Evolutionary conservation across 164 flowering plant species (phyloP).

Genomic region (Euptelea pleiosperma): DNA sequence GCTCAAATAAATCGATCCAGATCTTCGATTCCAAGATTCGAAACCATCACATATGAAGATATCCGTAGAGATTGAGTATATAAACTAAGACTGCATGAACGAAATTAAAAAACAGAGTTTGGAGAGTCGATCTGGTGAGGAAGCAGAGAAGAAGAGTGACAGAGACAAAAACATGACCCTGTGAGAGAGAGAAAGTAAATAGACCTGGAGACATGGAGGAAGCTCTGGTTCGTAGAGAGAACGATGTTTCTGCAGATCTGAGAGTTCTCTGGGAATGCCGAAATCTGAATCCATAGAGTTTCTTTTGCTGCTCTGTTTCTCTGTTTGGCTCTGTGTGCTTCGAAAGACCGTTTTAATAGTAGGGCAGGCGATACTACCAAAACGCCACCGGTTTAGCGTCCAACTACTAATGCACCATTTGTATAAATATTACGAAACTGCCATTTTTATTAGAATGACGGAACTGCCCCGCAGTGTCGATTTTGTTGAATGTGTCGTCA

Average conservation of each 20-base stretch:
- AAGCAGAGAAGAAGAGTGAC: not conserved
- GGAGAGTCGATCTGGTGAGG: no score
- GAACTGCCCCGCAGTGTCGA: no score
- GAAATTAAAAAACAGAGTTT: not conserved
- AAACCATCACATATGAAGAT: no score
- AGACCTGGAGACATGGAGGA: conserved; percentile 98
- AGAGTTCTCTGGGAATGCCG: conserved; percentile 86
- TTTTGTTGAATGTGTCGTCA: no score
- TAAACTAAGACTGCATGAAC: not conserved
- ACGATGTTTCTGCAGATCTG: conserved; percentile 81
- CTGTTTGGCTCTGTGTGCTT: not conserved
- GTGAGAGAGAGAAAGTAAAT: conserved; percentile 13
- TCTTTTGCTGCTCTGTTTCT: not conserved
- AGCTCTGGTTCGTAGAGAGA: conserved; percentile 69
- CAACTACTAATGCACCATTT: not conserved
- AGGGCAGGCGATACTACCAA: conserved; percentile 14
- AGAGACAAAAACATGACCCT: not conserved
- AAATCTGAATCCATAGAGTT: conserved; percentile 80
- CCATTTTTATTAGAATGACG: no score
- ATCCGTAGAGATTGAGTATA: no score
- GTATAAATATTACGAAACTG: not conserved
- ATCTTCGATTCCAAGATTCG: not conserved
- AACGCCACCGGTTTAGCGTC: conserved; percentile 15
- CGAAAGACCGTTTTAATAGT: not conserved
- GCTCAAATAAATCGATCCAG: conserved; percentile 8